Evolutionary conservation across 2,329 filamentous ascomycete genomes (phyloP).

Genomic region (Colletotrichum endophyticum): DNA sequence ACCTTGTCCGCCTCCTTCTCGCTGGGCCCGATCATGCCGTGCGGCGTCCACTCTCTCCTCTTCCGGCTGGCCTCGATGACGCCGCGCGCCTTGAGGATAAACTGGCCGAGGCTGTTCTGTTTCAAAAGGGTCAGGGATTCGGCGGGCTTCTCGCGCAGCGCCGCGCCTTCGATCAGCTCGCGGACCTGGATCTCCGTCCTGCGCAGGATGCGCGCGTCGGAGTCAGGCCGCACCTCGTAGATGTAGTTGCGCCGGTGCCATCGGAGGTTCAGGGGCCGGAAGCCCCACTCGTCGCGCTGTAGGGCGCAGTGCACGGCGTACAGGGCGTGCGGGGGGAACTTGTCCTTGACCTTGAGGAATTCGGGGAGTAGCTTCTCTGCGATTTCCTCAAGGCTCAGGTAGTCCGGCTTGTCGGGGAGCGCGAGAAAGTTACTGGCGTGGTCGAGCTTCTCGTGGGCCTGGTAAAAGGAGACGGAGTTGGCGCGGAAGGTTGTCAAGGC

Average conservation of each 20-base stretch:
- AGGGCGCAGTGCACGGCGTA: conserved; percentile 76
- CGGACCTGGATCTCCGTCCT: conserved; percentile 58
- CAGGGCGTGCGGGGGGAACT: conserved; percentile 53
- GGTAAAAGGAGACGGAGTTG: conserved; percentile 49
- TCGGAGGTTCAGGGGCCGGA: conserved; percentile 54
- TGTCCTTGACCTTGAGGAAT: conserved; percentile 36
- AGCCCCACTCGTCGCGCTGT: conserved; percentile 62
- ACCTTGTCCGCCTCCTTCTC: conserved; percentile 16
- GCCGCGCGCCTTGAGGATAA: conserved; percentile 53
- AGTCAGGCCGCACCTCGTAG: conserved; percentile 40
- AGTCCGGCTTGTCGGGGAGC: conserved; percentile 38
- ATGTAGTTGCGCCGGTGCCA: conserved; percentile 32
- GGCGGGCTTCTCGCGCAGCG: conserved; percentile 1
- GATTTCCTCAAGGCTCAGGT: conserved; percentile 57
- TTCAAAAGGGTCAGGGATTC: conserved; percentile 18
- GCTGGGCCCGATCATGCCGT: conserved; percentile 52
- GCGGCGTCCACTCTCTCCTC: conserved; percentile 51
- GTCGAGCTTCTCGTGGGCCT: conserved; percentile 52
- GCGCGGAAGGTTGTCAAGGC: conserved; percentile 53
- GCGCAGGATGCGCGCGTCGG: conserved; percentile 56
- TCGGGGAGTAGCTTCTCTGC: conserved; percentile 47
- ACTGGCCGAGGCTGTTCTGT: conserved; percentile 43
- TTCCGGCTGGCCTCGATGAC: conserved; percentile 58
- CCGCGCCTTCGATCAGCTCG: conserved; percentile 50
- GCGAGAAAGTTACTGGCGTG: conserved; percentile 47